Base-by-base conservation (phyloP, 306 rosid species). In the Vigna unguiculata region DNA sequence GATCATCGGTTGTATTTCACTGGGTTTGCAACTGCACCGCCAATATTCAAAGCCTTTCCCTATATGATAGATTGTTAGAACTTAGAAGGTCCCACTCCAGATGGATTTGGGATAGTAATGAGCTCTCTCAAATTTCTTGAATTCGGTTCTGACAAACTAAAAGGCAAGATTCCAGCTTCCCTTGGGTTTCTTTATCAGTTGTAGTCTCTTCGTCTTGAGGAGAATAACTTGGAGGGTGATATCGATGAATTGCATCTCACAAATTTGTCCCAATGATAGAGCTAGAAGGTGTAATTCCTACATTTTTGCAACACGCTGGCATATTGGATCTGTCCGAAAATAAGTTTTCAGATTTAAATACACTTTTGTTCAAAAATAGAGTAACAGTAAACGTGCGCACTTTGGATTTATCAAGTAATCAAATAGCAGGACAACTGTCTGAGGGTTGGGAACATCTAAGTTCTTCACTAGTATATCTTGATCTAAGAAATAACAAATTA, bases 111-210 rank as follows among this genome's bases (percentile, higher is more conserved):
- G 25, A 63, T 63, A 7, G n/a, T n/a, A n/a, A 63, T 63, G 72
- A 63, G 9, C 41, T 17, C 52, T 49, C 69, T 75, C 7, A 19
- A 58, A 48, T 0, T 0, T 22, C 25, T 81, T 4, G 2, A 25
- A 9, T n/a, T n/a, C n/a, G n/a, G n/a, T n/a, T n/a, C 51, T 68
- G 75, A 81, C 55, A 59, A 59, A 4, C 1, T 75, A 0, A 40
- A 58, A 68, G 80, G 84, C 0, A 7, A 74, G 30, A 36, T 80
- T 68, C 80, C 80, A 4, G 0, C 25, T 30, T 80, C 7, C 22
- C 4, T 81, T 1, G 59, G 80, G 66, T 47, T 22, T 19, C 9
- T 74, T 3, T 2, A 43, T 10, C 5, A 3, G 15, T 43, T 43
- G 15, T 0, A 10, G 14, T 2, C 0, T 41, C 47, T 41, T 41